These are phyloP conservation scores for Linnemannia zychae DNA, from an alignment of 192 early-diverging fungal genomes.

Conservation along the genomic window DNA sequence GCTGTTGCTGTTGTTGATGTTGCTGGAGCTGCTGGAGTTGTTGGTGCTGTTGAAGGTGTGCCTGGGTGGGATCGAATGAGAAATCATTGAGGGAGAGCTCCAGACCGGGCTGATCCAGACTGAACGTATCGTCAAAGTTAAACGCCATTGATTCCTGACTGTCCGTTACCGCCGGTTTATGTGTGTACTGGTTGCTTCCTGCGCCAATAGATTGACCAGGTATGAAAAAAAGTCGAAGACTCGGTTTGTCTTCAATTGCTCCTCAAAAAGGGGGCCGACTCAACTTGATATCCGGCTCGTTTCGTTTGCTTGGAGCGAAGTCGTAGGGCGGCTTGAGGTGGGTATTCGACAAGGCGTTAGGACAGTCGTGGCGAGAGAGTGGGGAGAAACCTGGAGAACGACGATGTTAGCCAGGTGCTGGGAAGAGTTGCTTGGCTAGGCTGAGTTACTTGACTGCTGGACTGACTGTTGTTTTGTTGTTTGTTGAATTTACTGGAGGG, in stretches of 20 bases:
- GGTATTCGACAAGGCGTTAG: not conserved
- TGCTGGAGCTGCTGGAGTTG: slow-evolving; percentile 20
- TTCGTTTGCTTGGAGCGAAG: not conserved
- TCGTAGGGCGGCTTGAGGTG: not conserved
- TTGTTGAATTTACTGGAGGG: not conserved
- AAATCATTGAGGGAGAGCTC: slow-evolving; percentile 44
- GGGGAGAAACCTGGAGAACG: not conserved
- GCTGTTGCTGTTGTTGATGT: slow-evolving; percentile 17
- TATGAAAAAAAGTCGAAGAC: not conserved
- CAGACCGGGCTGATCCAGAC: slow-evolving; percentile 36
- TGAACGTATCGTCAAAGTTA: slow-evolving; percentile 36
- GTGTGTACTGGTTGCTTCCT: not conserved
- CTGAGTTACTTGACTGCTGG: not conserved
- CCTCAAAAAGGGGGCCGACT: not conserved
- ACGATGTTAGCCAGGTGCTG: not conserved
- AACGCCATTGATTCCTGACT: slow-evolving; percentile 17
- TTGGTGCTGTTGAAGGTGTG: slow-evolving; percentile 23
- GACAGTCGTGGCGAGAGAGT: not conserved
- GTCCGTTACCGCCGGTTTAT: not conserved
- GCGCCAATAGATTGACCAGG: not conserved
- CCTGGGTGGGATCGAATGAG: slow-evolving; percentile 37
- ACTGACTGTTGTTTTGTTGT: not conserved
- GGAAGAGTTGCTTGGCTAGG: not conserved
- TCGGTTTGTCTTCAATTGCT: not conserved
- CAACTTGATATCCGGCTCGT: not conserved